Percentiles rank a stretch among this genome's conserved stretches.
phyloP scores from a whole-genome alignment of 1,284 basidiomycete species.

The Pisolithus thermaeus region DNA sequence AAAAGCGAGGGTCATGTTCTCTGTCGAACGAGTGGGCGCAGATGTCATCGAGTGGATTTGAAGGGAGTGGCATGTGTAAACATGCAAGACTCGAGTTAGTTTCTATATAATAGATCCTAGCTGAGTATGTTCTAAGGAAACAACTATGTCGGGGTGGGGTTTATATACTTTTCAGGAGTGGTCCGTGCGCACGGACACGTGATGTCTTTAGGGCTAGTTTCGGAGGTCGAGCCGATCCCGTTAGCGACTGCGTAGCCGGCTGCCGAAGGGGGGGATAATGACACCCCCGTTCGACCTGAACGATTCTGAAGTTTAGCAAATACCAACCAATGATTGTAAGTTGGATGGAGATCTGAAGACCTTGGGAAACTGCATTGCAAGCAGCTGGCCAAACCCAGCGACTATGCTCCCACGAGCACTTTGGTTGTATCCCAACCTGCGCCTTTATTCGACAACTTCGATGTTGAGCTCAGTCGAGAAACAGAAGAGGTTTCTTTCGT shows the following conservation, averaged over 20 bases:
- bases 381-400: background rate
- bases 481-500: slow-evolving; percentile 57
- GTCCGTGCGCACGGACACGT: slow-evolving; percentile 29
- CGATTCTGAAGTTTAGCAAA: too few relatives aligned
- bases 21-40: slow-evolving; percentile 69
- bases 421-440: background rate
- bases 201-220: background rate
- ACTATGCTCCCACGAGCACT: background rate
- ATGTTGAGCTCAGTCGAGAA: slow-evolving; percentile 28
- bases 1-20: slow-evolving; percentile 53
- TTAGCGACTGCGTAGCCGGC: too few relatives aligned
- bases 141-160: slow-evolving; percentile 8
- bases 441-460: background rate
- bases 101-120: slow-evolving; percentile 87
- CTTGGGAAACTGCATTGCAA: too few relatives aligned
- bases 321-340: too few relatives aligned
- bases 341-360: too few relatives aligned
- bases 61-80: slow-evolving; percentile 80
- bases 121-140: slow-evolving; percentile 77
- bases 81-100: slow-evolving; percentile 86
- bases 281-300: too few relatives aligned
- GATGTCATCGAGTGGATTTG: slow-evolving; percentile 74
- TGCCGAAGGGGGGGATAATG: too few relatives aligned
- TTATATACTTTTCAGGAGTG: slow-evolving; percentile 37
- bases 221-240: background rate